These are phyloP conservation scores for Botrytis byssoidea DNA, from an alignment of 2,329 filamentous ascomycete species.

Conservation along the genomic window DNA sequence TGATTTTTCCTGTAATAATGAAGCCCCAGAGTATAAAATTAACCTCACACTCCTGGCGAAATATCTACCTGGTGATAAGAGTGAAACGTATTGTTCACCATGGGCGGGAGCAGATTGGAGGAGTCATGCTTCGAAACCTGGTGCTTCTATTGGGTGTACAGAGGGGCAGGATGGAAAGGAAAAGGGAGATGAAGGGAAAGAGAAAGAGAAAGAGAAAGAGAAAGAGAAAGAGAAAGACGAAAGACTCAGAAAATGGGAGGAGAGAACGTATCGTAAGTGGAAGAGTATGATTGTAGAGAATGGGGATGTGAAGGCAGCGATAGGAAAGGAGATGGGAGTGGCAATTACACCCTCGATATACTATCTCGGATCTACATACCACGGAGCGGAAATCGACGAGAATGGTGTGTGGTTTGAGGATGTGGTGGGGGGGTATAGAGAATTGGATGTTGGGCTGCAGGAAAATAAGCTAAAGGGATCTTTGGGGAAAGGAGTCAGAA, in stretches of 20 bases:
- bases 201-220: no score
- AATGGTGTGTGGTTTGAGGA: neutral
- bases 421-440: neutral
- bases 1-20: neutral
- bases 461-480: neutral
- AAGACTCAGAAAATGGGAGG: neutral
- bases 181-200: no score
- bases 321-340: neutral
- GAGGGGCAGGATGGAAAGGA: no score
- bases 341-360: neutral
- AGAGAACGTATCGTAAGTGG: neutral
- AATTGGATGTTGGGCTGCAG: neutral
- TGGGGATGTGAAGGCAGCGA: neutral
- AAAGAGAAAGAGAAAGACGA: neutral
- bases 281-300: neutral
- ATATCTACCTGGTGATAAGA: neutral
- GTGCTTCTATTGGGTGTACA: no score
- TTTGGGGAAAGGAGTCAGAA: neutral
- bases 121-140: neutral
- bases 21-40: neutral
- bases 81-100: neutral
- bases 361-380: neutral
- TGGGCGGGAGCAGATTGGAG: slow-evolving; percentile 4
- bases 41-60: neutral
- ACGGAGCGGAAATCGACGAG: neutral